phyloP scores from a whole-genome alignment of 805 yeast species.

The Lachancea thermotolerans region DNA sequence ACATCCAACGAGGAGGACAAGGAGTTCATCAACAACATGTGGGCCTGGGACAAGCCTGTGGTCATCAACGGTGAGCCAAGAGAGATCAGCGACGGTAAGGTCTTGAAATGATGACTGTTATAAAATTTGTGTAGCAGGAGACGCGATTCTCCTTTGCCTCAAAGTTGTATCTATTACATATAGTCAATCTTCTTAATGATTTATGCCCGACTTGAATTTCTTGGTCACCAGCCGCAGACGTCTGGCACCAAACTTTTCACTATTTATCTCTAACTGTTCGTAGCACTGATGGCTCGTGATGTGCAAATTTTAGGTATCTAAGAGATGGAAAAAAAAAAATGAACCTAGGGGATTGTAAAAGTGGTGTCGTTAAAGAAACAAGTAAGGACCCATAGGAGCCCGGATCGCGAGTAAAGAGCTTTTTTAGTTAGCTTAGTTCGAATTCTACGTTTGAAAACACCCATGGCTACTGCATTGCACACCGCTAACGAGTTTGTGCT shows the following conservation, averaged over 20 bases:
- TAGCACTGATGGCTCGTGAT: not conserved
- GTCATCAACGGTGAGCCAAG: conserved; percentile 68
- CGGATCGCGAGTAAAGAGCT: not conserved
- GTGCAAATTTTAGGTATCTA: not conserved
- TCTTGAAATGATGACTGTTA: conserved; percentile 60
- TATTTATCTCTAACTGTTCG: not conserved
- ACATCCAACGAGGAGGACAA: conserved; percentile 68
- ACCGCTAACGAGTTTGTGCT: conserved; percentile 36
- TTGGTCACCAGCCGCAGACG: too few relatives aligned
- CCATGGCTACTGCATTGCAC: conserved; percentile 27
- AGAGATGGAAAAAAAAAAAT: not conserved
- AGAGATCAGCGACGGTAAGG: conserved; percentile 97
- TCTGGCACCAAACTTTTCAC: too few relatives aligned
- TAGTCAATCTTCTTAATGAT: not conserved
- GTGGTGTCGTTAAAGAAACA: too few relatives aligned
- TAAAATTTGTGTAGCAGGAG: not conserved
- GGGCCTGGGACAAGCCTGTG: conserved; percentile 98
- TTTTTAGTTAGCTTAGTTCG: not conserved
- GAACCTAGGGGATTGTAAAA: not conserved
- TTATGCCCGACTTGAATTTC: not conserved
- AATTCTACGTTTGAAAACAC: not conserved
- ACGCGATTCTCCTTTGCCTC: not conserved
- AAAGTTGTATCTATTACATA: not conserved
- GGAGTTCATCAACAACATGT: conserved; percentile 80
- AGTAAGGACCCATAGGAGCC: too few relatives aligned